phyloP scores from a whole-genome alignment of 352 stramenopile species.

The Aphanomyces cochlioides region DNA sequence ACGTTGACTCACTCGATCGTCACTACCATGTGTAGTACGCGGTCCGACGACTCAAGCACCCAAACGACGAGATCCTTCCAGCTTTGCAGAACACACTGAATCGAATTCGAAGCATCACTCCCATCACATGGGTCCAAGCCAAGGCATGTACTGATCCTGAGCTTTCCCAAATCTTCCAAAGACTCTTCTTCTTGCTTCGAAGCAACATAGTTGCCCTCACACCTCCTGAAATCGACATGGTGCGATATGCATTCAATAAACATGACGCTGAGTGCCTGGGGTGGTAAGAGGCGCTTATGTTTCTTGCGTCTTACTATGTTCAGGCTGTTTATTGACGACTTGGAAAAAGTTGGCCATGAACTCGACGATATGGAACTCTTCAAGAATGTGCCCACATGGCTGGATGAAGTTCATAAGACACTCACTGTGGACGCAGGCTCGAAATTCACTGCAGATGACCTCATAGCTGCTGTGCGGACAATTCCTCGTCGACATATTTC shows the following conservation, averaged over 20 bases:
- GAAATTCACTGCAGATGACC: conserved; percentile 14
- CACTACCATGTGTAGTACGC: neutral
- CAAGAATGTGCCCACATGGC: conserved; percentile 6
- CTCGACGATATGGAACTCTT: conserved; percentile 26
- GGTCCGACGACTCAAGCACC: conserved; percentile 4
- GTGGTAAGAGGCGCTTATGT: conserved; percentile 1
- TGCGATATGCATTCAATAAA: conserved; percentile 26
- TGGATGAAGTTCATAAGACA: neutral
- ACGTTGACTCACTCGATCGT: neutral
- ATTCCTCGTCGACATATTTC: conserved; percentile 23
- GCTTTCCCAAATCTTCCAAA: neutral
- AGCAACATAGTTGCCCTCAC: conserved; percentile 3
- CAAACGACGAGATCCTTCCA: neutral
- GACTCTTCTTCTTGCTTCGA: neutral
- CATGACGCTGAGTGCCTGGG: conserved; percentile 23
- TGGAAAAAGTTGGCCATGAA: conserved; percentile 6
- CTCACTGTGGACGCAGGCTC: neutral
- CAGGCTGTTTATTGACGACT: conserved; percentile 25
- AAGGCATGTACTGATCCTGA: neutral
- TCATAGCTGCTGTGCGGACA: conserved; percentile 10
- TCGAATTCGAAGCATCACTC: neutral
- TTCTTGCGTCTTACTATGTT: neutral
- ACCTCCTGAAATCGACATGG: conserved; percentile 16
- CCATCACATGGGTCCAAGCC: neutral
- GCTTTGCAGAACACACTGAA: neutral